Evolutionary conservation across 345 rosid species (phyloP).

Genomic region (Mangifera indica): DNA sequence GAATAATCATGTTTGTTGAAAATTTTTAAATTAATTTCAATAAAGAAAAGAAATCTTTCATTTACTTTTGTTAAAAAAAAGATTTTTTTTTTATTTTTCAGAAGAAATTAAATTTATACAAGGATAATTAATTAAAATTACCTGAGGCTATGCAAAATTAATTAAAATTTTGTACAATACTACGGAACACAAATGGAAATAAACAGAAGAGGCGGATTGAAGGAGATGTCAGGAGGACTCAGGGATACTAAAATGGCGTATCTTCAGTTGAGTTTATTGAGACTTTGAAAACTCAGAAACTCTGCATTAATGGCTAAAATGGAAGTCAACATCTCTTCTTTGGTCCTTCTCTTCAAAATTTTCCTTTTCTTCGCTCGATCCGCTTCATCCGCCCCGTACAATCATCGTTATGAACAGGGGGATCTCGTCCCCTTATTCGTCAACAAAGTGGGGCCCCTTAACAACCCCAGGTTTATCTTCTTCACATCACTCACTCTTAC

Average conservation of each 20-base stretch:
- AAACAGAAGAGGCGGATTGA: not conserved
- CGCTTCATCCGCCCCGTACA: conserved; percentile 28
- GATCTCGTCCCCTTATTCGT: conserved; percentile 70
- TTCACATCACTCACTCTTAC: not conserved
- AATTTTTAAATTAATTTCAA: too few species aligned
- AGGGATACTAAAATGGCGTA: not conserved
- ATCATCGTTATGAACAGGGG: conserved; percentile 58
- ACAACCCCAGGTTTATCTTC: conserved; percentile 64
- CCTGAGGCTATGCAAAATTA: too few species aligned
- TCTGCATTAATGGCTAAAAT: not conserved
- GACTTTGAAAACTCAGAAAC: not conserved
- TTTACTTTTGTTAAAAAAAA: too few species aligned
- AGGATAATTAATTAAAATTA: too few species aligned
- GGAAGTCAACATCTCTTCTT: not conserved
- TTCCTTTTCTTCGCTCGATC: conserved; percentile 19
- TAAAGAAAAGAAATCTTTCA: too few species aligned
- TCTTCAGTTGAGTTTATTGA: too few species aligned
- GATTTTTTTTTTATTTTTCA: too few species aligned
- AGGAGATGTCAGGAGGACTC: not conserved
- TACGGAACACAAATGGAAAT: too few species aligned
- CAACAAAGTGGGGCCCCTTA: conserved; percentile 76
- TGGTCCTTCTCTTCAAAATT: conserved; percentile 7
- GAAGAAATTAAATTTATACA: too few species aligned
- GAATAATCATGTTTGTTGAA: too few species aligned
- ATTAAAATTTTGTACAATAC: too few species aligned